A percentile compares a stretch with the other conserved stretches of the same genome.
Evolutionary conservation across 108 stramenopile species (phyloP).

Genomic region (Seminavis robusta): DNA sequence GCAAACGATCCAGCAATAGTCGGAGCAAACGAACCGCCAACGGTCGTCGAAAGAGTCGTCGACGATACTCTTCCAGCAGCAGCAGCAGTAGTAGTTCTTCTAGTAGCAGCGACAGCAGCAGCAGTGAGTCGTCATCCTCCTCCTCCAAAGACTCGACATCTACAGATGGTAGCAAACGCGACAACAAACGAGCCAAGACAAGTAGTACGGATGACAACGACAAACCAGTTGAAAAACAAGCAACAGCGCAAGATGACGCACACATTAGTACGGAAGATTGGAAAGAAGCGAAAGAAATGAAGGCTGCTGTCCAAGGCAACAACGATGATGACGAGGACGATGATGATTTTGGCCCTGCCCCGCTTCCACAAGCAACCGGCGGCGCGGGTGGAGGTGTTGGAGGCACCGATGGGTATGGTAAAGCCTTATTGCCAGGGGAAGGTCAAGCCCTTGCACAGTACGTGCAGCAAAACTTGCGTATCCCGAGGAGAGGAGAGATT

Average conservation of each 20-base stretch:
- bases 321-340: conserved; percentile 44
- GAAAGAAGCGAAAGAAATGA: conserved; percentile 69
- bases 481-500: conserved; percentile 98
- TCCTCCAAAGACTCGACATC: conserved; percentile 8
- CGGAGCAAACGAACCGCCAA: not conserved
- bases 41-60: conserved; percentile 19
- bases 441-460: conserved; percentile 92
- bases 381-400: conserved; percentile 36
- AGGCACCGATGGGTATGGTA: conserved; percentile 68
- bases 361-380: conserved; percentile 40
- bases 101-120: conserved; percentile 18
- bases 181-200: conserved; percentile 2
- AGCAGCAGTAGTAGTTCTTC: conserved; percentile 20
- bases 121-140: conserved; percentile 26
- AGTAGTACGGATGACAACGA: no score
- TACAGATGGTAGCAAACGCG: not conserved
- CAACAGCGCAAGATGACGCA: no score
- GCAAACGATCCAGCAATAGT: not conserved
- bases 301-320: conserved; percentile 65
- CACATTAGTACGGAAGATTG: conserved; percentile 28
- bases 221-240: not conserved
- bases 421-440: conserved; percentile 90
- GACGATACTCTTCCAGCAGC: conserved; percentile 19
- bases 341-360: conserved; percentile 67
- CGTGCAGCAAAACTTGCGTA: conserved; percentile 96